Conservation (phyloP, 73 alveolate genomes). For the Paramecium octaurelia region DNA sequence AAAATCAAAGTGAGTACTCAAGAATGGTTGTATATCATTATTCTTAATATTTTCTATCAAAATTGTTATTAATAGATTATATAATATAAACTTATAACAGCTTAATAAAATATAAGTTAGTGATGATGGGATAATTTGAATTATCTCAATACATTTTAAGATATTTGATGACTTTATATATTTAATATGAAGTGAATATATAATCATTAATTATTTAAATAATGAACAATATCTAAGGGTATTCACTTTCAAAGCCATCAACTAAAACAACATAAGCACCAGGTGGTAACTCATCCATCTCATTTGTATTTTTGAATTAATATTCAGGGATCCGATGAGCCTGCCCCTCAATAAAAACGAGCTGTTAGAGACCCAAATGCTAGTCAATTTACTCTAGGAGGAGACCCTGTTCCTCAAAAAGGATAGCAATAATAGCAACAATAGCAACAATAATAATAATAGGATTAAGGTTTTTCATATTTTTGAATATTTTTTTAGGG, state of each 20-base stretch:
- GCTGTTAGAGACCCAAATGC: slow-evolving; percentile 43
- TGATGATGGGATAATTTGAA: not conserved
- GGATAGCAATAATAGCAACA: not conserved
- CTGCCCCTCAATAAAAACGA: not conserved
- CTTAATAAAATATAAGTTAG: not conserved
- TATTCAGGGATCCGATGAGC: slow-evolving; percentile 10
- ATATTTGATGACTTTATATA: not conserved
- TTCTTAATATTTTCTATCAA: not conserved
- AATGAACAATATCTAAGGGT: slow-evolving; percentile 47
- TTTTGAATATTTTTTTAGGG: not conserved
- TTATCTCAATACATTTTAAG: not conserved
- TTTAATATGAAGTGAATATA: not conserved
- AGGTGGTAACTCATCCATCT: slow-evolving; percentile 41
- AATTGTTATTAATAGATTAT: not conserved
- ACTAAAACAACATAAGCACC: slow-evolving; percentile 51
- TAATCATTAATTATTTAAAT: slow-evolving; percentile 1
- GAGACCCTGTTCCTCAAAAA: not conserved
- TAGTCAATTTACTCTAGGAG: slow-evolving; percentile 45
- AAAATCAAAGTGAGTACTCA: not conserved
- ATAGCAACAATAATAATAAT: not conserved
- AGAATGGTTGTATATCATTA: not conserved
- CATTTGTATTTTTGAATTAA: not conserved
- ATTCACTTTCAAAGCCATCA: slow-evolving; percentile 25
- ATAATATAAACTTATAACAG: not conserved
- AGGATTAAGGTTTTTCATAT: not conserved